Conservation (phyloP, 768 basidiomycete genomes). For the Amanita pallidorosea region DNA sequence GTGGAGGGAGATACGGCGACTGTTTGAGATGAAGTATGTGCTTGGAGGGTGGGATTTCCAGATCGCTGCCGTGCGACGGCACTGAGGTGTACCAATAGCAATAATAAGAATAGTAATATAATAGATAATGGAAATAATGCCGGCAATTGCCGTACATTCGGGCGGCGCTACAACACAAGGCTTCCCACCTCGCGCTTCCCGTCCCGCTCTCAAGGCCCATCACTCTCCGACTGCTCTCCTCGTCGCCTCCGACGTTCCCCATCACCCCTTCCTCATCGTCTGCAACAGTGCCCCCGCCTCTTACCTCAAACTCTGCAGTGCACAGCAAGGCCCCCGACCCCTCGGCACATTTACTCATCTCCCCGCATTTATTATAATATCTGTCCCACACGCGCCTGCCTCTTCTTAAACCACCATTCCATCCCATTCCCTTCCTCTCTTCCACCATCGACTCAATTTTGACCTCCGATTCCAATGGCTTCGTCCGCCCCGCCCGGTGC, state of each 20-base stretch:
- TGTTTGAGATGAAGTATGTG: slow-evolving; percentile 76
- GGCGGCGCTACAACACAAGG: slow-evolving; percentile 22
- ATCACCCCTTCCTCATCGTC: slow-evolving; percentile 12
- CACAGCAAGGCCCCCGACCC: background rate
- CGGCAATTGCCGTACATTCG: slow-evolving; percentile 20
- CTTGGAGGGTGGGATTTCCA: slow-evolving; percentile 84
- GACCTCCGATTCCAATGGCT: background rate
- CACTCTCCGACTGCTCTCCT: slow-evolving; percentile 9
- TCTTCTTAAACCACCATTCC: background rate
- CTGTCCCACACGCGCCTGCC: slow-evolving; percentile 4
- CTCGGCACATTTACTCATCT: slow-evolving; percentile 8
- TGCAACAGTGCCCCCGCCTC: slow-evolving; percentile 8
- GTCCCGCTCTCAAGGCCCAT: slow-evolving; percentile 11
- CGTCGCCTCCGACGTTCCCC: slow-evolving; percentile 11
- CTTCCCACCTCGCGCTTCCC: slow-evolving; percentile 17
- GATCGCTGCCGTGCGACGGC: slow-evolving; percentile 72
- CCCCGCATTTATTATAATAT: slow-evolving; percentile 2
- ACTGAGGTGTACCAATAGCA: slow-evolving; percentile 21
- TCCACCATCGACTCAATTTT: slow-evolving; percentile 4
- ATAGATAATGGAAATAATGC: slow-evolving; percentile 7
- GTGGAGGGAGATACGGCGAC: slow-evolving; percentile 79
- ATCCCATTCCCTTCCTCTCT: slow-evolving; percentile 2
- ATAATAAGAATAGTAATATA: slow-evolving; percentile 4
- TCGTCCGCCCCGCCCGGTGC: slow-evolving; percentile 3
- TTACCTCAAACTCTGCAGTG: background rate